Conservation (phyloP, 2,329 filamentous ascomycete species). For the Thermothelomyces thermophilus region DNA sequence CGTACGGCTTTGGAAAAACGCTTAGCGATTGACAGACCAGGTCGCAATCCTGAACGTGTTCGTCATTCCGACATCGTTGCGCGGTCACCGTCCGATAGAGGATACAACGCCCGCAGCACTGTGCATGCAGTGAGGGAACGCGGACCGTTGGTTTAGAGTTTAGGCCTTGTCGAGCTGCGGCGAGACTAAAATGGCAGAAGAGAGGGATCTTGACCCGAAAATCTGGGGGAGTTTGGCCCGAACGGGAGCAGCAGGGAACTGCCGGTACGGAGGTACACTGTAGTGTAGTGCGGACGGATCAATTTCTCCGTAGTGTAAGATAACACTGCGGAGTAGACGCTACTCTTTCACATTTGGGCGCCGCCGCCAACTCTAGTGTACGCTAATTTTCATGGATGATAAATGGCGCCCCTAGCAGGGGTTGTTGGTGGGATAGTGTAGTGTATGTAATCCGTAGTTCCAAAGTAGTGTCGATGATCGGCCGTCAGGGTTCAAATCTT, state of each 20-base stretch:
- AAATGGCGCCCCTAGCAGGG: neutral
- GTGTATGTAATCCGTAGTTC: neutral
- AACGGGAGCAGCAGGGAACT: slow-evolving; percentile 13
- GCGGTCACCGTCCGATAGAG: neutral
- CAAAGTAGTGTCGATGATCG: neutral
- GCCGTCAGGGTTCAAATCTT: neutral
- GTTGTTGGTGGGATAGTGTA: too few species aligned
- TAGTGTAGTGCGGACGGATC: neutral
- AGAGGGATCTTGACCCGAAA: slow-evolving; percentile 16
- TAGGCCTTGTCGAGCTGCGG: slow-evolving; percentile 15
- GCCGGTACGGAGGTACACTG: neutral
- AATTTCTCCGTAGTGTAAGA: too few species aligned
- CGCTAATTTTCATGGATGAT: too few species aligned
- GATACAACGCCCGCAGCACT: neutral
- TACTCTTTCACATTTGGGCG: slow-evolving; percentile 12
- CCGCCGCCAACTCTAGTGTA: slow-evolving; percentile 16
- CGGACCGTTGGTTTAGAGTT: slow-evolving; percentile 22
- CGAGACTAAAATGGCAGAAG: slow-evolving; percentile 18
- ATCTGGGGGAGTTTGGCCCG: slow-evolving; percentile 17
- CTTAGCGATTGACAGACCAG: too few species aligned
- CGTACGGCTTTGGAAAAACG: too few species aligned
- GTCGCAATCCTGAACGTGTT: too few species aligned
- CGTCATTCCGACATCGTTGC: too few species aligned
- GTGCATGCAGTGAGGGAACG: neutral
- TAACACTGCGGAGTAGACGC: too few species aligned